A percentile compares a stretch with the other conserved stretches of the same genome.
Conservation (phyloP, 2,329 filamentous ascomycete genomes). For the Penicillium crustosum region DNA sequence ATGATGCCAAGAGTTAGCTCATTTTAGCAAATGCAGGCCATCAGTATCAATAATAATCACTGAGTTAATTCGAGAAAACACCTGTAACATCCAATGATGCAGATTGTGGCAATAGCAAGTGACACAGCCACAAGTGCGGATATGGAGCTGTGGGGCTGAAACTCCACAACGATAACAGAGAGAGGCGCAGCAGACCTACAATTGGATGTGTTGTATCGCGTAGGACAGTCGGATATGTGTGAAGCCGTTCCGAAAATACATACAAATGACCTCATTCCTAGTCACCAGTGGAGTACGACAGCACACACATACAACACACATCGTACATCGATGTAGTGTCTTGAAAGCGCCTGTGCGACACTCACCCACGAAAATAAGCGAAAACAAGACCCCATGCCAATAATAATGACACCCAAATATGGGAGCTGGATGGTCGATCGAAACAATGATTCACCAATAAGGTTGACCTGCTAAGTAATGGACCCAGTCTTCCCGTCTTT, state of each 20-base stretch:
- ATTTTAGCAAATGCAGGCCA: no score
- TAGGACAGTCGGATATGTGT: neutral
- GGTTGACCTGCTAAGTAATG: neutral
- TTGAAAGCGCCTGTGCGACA: neutral
- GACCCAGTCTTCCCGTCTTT: conserved; percentile 9
- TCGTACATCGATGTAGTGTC: neutral
- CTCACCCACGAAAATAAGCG: neutral
- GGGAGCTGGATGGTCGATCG: conserved; percentile 5
- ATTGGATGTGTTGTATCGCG: neutral
- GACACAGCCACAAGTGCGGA: neutral
- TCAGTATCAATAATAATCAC: neutral
- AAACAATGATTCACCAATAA: conserved; percentile 12
- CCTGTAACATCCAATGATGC: neutral
- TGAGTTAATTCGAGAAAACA: neutral
- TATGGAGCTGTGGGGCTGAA: neutral
- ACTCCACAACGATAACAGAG: no score
- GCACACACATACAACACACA: neutral
- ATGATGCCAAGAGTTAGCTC: no score
- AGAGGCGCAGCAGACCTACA: neutral
- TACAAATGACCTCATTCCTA: neutral
- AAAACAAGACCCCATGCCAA: conserved; percentile 3
- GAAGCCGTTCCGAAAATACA: neutral
- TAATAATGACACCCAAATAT: neutral
- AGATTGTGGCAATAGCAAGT: neutral
- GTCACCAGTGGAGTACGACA: neutral